A percentile compares a stretch with the other conserved stretches of the same genome.
These are phyloP conservation scores for Camelina neglecta DNA, from an alignment of 345 rosid genomes.

Conservation along the genomic window DNA sequence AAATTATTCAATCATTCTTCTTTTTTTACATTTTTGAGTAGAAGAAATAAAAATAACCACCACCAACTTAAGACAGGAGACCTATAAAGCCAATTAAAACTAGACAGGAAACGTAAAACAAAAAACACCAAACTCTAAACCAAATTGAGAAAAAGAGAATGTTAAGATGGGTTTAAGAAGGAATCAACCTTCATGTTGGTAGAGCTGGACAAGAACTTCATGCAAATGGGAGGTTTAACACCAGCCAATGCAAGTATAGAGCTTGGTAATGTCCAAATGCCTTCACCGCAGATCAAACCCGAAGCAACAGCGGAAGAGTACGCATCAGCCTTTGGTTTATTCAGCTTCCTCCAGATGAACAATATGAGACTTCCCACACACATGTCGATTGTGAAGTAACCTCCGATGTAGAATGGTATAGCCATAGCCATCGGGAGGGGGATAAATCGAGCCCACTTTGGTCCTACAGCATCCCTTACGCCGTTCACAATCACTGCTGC, in stretches of 20 bases:
- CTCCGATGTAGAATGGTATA: constrained; percentile 72
- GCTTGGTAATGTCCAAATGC: constrained; percentile 74
- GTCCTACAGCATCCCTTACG: constrained; percentile 48
- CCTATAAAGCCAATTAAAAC: constrained; percentile 18
- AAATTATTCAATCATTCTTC: constrained; percentile 8
- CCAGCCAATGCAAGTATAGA: constrained; percentile 63
- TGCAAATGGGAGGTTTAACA: constrained; percentile 73
- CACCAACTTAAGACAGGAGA: constrained; percentile 19
- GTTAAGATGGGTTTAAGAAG: constrained; percentile 51
- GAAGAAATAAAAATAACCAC: constrained; percentile 6
- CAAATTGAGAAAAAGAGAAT: not conserved
- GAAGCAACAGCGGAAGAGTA: constrained; percentile 75
- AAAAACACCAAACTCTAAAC: not conserved
- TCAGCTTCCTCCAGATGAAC: constrained; percentile 62
- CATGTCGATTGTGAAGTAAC: constrained; percentile 78
- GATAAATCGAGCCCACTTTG: constrained; percentile 50
- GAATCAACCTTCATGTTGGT: constrained; percentile 56
- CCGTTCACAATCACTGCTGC: constrained; percentile 59
- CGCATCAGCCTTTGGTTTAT: constrained; percentile 65
- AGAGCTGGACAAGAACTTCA: constrained; percentile 66
- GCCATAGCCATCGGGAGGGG: constrained; percentile 87
- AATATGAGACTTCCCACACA: constrained; percentile 74
- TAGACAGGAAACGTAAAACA: not conserved
- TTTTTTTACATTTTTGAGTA: constrained; percentile 31
- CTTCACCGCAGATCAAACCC: constrained; percentile 77